phyloP scores from a whole-genome alignment of 495 filamentous ascomycete species.

The Cercophora scortea region DNA sequence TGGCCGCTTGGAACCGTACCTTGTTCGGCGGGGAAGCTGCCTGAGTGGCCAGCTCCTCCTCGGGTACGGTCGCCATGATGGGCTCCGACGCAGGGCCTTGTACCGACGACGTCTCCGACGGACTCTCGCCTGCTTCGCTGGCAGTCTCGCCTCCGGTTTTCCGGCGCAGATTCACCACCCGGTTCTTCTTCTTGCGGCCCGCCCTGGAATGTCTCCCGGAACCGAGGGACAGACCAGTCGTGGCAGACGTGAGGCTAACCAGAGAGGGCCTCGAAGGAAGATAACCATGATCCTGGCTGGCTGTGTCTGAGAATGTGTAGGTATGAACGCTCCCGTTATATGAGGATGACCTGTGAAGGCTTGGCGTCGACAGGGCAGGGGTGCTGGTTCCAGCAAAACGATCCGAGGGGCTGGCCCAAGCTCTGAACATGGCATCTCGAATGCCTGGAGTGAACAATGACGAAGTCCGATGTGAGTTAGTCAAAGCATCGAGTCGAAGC shows the following conservation, averaged over 20 bases:
- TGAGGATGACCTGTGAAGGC: conserved; percentile 53
- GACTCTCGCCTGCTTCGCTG: conserved; percentile 30
- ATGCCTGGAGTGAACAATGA: conserved; percentile 82
- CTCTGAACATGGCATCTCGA: conserved; percentile 76
- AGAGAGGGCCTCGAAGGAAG: conserved; percentile 40
- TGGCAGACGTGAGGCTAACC: conserved; percentile 39
- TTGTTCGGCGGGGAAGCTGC: conserved; percentile 31
- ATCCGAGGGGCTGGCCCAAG: conserved; percentile 81
- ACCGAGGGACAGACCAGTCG: conserved; percentile 57
- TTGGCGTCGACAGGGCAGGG: conserved; percentile 45
- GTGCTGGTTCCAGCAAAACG: conserved; percentile 51
- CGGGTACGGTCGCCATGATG: conserved; percentile 38
- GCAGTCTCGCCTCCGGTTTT: conserved; percentile 48
- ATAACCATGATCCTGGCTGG: conserved; percentile 40
- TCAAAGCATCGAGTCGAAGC: conserved; percentile 64
- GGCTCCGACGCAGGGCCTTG: conserved; percentile 43
- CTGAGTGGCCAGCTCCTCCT: conserved; percentile 47
- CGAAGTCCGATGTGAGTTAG: conserved; percentile 75
- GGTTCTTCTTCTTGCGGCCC: conserved; percentile 77
- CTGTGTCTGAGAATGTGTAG: conserved; percentile 53
- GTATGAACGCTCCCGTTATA: conserved; percentile 52
- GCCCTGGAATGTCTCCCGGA: conserved; percentile 57
- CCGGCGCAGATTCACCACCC: conserved; percentile 83
- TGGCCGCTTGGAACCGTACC: conserved; percentile 28
- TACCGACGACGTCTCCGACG: conserved; percentile 29